These are phyloP conservation scores for Discostella pseudostelligera DNA, from an alignment of 108 stramenopile genomes.

Conservation along the genomic window DNA sequence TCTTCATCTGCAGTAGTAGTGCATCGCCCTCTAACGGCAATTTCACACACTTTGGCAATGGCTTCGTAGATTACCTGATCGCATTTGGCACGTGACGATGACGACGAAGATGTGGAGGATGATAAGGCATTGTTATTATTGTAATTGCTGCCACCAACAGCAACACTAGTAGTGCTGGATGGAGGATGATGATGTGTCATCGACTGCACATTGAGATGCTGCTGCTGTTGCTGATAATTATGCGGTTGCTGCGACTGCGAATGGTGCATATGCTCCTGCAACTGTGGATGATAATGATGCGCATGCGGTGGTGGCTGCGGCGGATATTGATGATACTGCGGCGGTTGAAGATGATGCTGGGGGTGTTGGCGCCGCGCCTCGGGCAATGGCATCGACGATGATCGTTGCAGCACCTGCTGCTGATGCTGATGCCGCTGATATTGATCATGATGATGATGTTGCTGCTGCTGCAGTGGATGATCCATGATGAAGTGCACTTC, in stretches of 20 bases:
- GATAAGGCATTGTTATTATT: neutral
- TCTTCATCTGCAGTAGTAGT: constrained; percentile 21
- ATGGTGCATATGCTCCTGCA: constrained; percentile 1
- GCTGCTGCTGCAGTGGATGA: constrained; percentile 3
- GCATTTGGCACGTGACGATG: constrained; percentile 66
- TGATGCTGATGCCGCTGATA: neutral
- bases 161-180: neutral
- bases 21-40: constrained; percentile 69
- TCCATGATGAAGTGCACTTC: neutral
- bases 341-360: neutral
- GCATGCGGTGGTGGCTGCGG: neutral
- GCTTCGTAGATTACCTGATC: constrained; percentile 90
- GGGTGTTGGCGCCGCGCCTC: neutral
- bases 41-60: constrained; percentile 82
- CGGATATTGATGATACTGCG: neutral
- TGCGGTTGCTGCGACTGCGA: neutral
- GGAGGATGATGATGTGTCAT: neutral
- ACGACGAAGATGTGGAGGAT: neutral
- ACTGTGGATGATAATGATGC: neutral
- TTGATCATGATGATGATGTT: neutral
- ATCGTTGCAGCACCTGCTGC: neutral
- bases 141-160: neutral
- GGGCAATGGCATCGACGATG: too few species aligned
- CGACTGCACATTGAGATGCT: neutral
- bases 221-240: neutral